Evolutionary conservation across 352 stramenopile genomes (phyloP).

Genomic region (Phytopythium boreale): DNA sequence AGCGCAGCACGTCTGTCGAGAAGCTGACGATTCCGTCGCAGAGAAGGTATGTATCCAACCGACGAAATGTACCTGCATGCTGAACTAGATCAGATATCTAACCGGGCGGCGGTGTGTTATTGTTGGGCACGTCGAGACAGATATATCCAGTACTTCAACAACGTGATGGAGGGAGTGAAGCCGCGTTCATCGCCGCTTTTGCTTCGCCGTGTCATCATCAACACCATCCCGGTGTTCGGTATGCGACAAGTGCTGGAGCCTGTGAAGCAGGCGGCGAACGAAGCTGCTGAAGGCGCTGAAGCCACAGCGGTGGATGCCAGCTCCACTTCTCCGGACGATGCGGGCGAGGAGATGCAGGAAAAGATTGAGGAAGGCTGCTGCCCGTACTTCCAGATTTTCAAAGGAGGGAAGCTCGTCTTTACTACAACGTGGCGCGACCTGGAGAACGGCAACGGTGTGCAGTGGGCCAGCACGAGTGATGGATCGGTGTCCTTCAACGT

Average conservation of each 20-base stretch:
- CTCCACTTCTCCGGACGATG: conserved; percentile 9
- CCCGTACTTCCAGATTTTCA: conserved; percentile 98
- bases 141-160: conserved; percentile 98
- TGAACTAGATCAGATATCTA: neutral
- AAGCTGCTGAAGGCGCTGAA: conserved; percentile 15
- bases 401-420: conserved; percentile 94
- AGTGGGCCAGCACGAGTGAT: conserved; percentile 89
- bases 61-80: neutral
- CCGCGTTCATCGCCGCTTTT: conserved; percentile 92
- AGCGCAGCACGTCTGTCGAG: conserved; percentile 85
- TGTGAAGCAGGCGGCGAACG: conserved; percentile 42
- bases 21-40: conserved; percentile 97
- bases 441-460: conserved; percentile 84
- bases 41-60: conserved; percentile 49
- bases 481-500: conserved; percentile 93
- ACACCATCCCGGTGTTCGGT: conserved; percentile 89
- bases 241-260: conserved; percentile 55
- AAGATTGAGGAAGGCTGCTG: conserved; percentile 90
- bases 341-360: conserved; percentile 55
- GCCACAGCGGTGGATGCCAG: conserved; percentile 7
- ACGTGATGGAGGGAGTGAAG: conserved; percentile 96
- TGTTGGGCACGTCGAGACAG: conserved; percentile 17
- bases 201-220: conserved; percentile 96
- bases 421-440: conserved; percentile 90
- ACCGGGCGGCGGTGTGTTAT: neutral